These are phyloP conservation scores for Eurotiales sp. DNA, from an alignment of 2,329 filamentous ascomycete species.

Conservation along the genomic window DNA sequence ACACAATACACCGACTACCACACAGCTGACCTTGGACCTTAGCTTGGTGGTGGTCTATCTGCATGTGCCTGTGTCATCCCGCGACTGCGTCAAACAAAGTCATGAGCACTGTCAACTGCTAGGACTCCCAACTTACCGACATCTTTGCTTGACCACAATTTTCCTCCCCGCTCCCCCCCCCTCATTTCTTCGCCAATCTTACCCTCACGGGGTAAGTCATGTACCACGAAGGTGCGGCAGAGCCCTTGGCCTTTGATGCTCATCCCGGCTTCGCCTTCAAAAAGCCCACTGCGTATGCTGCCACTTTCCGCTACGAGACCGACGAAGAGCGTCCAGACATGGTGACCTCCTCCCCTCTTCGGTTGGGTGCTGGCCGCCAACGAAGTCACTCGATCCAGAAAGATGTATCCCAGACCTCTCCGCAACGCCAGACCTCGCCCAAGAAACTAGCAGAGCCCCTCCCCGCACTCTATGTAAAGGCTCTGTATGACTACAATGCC, in stretches of 20 bases:
- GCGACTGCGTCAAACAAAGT: not conserved
- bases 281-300: slow-evolving; percentile 32
- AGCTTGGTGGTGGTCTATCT: too few species aligned
- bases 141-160: not conserved
- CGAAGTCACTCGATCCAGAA: slow-evolving; percentile 27
- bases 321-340: slow-evolving; percentile 25
- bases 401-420: slow-evolving; percentile 20
- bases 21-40: not conserved
- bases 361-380: slow-evolving; percentile 28
- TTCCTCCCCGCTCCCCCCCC: not conserved
- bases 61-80: not conserved
- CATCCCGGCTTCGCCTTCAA: slow-evolving; percentile 33
- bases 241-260: slow-evolving; percentile 31
- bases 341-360: slow-evolving; percentile 24
- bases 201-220: slow-evolving; percentile 19
- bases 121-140: too few species aligned
- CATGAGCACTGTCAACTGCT: slow-evolving; percentile 5
- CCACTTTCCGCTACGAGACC: slow-evolving; percentile 38
- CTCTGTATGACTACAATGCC: slow-evolving; percentile 95
- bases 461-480: slow-evolving; percentile 76
- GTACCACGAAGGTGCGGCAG: slow-evolving; percentile 31
- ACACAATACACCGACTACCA: not conserved
- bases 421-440: slow-evolving; percentile 26
- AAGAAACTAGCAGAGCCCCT: slow-evolving; percentile 37
- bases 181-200: not conserved